Evolutionary conservation across 2,329 filamentous ascomycete genomes (phyloP).

Genomic region (Cercospora janseana): DNA sequence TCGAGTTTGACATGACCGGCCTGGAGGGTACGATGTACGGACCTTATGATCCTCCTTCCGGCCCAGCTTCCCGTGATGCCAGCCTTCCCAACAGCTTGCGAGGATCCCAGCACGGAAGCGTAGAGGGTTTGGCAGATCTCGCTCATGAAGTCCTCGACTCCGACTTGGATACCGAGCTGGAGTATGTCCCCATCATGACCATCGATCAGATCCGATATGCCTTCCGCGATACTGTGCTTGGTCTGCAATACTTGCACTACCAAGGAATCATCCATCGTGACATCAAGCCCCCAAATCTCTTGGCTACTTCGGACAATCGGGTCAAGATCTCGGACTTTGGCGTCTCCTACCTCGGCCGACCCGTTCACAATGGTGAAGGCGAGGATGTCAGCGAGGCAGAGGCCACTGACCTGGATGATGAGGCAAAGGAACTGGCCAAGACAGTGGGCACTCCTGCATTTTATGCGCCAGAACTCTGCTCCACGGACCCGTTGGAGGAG

Average conservation of each 20-base stretch:
- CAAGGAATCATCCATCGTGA: conserved; percentile 54
- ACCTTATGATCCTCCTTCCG: conserved; percentile 55
- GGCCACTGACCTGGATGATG: conserved; percentile 74
- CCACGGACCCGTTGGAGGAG: conserved; percentile 68
- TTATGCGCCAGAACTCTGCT: conserved; percentile 94
- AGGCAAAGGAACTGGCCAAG: conserved; percentile 94
- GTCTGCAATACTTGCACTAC: conserved; percentile 77
- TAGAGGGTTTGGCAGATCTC: conserved; percentile 48
- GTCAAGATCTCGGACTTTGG: conserved; percentile 99
- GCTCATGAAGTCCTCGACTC: conserved; percentile 55
- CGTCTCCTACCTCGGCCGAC: conserved; percentile 92
- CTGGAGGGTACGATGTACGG: conserved; percentile 78
- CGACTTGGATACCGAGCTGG: conserved; percentile 78
- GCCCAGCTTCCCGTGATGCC: conserved; percentile 59
- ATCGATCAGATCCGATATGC: conserved; percentile 76
- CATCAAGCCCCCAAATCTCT: conserved; percentile 70
- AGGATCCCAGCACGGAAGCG: conserved; percentile 41
- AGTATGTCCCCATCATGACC: conserved; percentile 90
- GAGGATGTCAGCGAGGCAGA: conserved; percentile 73
- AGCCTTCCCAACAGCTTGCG: conserved; percentile 72
- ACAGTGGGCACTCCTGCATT: conserved; percentile 97
- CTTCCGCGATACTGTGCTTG: conserved; percentile 89
- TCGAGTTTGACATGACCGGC: conserved; percentile 43
- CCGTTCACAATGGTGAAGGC: conserved; percentile 62
- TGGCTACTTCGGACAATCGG: conserved; percentile 78